Evolutionary conservation across 371 early-diverging fungal genomes (phyloP), one percentile per base, ranked within the genome.

Genomic region (Blakeslea trispora): DNA sequence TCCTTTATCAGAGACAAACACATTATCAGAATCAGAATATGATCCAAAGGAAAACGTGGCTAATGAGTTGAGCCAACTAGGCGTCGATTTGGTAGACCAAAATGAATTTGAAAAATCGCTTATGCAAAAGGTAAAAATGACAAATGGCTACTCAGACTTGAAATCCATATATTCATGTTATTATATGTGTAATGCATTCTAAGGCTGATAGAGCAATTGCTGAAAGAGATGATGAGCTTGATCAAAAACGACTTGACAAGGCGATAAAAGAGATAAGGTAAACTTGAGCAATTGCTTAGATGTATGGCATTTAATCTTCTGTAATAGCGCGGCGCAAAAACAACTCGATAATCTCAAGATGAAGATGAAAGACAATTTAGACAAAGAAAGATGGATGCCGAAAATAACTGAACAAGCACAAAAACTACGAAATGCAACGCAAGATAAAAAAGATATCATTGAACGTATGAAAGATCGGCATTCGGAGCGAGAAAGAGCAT

Each of bases 71-170:
- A 62, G 64, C 42, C 64, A 66, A 13, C 61, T 83, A 7, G 83
- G 83, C 5, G 82, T 88, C 10, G 79, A 78, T 40, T 64, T 86
- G 19, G 74, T 85, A 0, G 88, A 89, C 63, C 90, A 90, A 63
- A 64, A 63, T 17, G 69, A 61, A 1, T 68, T 91, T 9, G 91
- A 91, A 55, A 68, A 72, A 22, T 65, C 82, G 18, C 80, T 91
- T 39, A 87, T 88, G 55, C 77, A 72, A 18, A 74, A 83, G 73
- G 89, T 84, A 59, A 59, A 41, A 2, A 47, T 37, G 41, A 23
- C 2, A 35, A 47, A 28, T 48, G 2, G 28, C 18, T 57, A n/a
- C n/a, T n/a, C n/a, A n/a, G n/a, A n/a, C n/a, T n/a, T n/a, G n/a
- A n/a, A n/a, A n/a, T n/a, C n/a, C n/a, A n/a, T n/a, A n/a, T n/a